Evolutionary conservation across 2,329 filamentous ascomycete species (phyloP).

Genomic region (Apiospora kogelbergensis): DNA sequence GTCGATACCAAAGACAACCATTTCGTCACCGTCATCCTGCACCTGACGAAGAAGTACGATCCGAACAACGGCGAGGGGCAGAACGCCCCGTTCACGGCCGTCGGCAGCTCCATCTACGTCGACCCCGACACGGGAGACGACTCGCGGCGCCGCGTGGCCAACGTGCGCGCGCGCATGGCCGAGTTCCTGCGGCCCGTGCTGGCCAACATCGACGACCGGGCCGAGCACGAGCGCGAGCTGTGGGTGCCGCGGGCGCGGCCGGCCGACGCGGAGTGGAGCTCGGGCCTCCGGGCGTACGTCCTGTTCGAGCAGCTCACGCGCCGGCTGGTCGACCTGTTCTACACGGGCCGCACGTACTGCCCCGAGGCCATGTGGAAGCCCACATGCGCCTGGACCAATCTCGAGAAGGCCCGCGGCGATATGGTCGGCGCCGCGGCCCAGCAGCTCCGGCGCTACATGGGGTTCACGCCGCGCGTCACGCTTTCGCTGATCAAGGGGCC

Average conservation of each 20-base stretch:
- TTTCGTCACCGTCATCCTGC: conserved; percentile 5
- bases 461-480: neutral
- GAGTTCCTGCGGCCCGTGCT: neutral
- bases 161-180: neutral
- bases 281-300: neutral
- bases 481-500: neutral
- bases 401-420: conserved; percentile 2
- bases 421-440: neutral
- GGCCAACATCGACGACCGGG: neutral
- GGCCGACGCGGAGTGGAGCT: neutral
- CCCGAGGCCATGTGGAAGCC: neutral
- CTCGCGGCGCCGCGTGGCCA: neutral
- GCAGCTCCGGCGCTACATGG: neutral
- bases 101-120: neutral
- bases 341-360: neutral
- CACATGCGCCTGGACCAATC: neutral
- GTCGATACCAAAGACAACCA: conserved; percentile 5
- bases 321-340: neutral
- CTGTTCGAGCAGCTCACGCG: neutral
- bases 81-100: neutral
- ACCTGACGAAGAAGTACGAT: neutral
- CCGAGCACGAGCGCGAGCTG: neutral
- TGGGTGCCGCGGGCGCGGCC: neutral
- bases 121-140: neutral
- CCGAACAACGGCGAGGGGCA: neutral